A percentile compares a stretch with the other conserved stretches of the same genome.
phyloP scores from a whole-genome alignment of 352 stramenopile species.

The Blastocystis sp. region DNA sequence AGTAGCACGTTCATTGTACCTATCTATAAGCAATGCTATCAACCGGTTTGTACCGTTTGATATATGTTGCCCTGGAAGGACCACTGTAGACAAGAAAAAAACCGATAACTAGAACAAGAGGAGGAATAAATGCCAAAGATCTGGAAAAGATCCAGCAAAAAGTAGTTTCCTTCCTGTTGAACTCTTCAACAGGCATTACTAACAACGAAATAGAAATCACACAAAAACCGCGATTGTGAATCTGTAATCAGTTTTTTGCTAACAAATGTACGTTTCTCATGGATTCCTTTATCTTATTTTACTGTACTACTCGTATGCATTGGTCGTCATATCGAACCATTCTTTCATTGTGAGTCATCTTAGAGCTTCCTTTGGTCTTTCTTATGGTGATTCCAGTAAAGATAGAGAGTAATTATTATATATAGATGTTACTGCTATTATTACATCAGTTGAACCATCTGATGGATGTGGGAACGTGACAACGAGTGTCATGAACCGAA shows the following conservation, averaged over 20 bases:
- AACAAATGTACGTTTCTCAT: not conserved
- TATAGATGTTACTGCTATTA: not conserved
- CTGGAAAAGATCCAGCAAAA: not conserved
- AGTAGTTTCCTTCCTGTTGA: not conserved
- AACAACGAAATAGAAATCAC: not conserved
- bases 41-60: not conserved
- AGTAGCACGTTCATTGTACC: not conserved
- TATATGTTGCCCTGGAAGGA: not conserved
- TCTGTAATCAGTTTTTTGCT: not conserved
- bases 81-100: not conserved
- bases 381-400: not conserved
- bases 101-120: not conserved
- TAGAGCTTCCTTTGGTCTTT: constrained; percentile 4
- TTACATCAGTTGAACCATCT: not conserved
- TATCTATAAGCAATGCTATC: not conserved
- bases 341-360: constrained; percentile 12
- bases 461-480: not conserved
- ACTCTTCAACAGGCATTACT: not conserved
- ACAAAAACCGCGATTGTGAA: not conserved
- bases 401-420: not conserved
- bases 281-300: not conserved
- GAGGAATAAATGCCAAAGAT: not conserved
- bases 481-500: not conserved
- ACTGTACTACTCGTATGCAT: too few relatives aligned
- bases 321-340: not conserved